Conservation (phyloP, 345 rosid genomes). For the Turnera subulata region DNA sequence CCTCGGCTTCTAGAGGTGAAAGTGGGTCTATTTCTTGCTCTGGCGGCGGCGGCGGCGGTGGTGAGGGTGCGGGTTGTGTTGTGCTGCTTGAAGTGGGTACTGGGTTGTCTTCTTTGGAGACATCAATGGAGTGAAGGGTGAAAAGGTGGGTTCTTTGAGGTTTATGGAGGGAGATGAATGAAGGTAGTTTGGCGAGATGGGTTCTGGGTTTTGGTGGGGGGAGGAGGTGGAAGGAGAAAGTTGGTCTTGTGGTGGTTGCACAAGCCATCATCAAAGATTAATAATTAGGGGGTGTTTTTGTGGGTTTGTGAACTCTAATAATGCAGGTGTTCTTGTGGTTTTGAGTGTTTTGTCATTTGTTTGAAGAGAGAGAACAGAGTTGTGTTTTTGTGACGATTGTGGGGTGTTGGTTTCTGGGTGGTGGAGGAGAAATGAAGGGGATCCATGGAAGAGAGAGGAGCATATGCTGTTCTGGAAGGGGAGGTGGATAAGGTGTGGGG, state of each 20-base stretch:
- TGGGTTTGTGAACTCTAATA: no score
- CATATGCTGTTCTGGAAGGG: conserved; percentile 19
- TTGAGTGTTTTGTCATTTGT: not conserved
- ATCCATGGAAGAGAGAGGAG: conserved; percentile 35
- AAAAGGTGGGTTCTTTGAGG: conserved; percentile 25
- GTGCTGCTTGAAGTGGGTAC: conserved; percentile 34
- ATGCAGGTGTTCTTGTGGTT: no score
- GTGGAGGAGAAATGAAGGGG: conserved; percentile 37
- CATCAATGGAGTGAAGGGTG: conserved; percentile 39
- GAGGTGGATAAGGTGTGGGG: conserved; percentile 9
- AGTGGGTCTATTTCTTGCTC: conserved; percentile 7
- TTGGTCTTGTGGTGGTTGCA: conserved; percentile 52
- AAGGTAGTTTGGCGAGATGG: conserved; percentile 24
- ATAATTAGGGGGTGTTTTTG: no score
- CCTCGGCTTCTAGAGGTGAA: not conserved
- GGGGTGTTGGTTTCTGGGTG: conserved; percentile 31
- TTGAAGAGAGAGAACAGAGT: not conserved
- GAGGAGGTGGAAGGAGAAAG: conserved; percentile 48
- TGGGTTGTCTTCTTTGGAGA: conserved; percentile 70
- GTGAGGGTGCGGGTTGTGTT: conserved; percentile 7
- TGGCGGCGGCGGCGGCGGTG: conserved; percentile 5
- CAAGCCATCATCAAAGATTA: conserved; percentile 44
- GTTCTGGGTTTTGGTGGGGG: conserved; percentile 15
- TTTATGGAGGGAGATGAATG: conserved; percentile 16
- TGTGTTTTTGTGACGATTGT: no score